Evolutionary conservation across 306 rosid genomes (phyloP).

Genomic region (Corylus americana): DNA sequence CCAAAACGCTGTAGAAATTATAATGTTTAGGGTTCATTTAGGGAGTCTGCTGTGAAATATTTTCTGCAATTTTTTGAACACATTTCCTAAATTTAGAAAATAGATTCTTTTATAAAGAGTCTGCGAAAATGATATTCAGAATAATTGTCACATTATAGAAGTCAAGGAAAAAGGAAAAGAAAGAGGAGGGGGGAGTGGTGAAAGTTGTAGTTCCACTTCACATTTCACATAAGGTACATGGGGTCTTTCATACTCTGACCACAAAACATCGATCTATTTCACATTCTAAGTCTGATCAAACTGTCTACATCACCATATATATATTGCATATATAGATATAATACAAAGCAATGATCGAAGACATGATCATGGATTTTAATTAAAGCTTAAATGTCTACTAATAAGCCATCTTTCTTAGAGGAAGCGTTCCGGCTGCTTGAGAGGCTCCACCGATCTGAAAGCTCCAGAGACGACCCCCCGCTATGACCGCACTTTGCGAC

Average conservation of each 20-base stretch:
- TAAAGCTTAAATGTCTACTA: constrained; percentile 36
- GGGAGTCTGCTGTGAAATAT: too few species aligned
- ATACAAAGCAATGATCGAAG: neutral
- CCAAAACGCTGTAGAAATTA: too few species aligned
- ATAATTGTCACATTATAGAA: neutral
- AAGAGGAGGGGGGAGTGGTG: too few species aligned
- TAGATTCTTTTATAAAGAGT: too few species aligned
- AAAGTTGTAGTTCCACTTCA: neutral
- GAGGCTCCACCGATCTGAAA: constrained; percentile 78
- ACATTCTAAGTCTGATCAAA: neutral
- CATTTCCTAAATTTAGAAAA: too few species aligned
- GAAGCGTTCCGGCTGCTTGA: constrained; percentile 61
- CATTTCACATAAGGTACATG: neutral
- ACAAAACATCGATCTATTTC: neutral
- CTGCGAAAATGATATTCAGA: neutral
- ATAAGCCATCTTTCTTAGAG: constrained; percentile 43
- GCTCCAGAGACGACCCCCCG: constrained; percentile 39
- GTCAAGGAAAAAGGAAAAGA: neutral
- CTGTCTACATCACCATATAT: neutral
- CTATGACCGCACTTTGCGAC: constrained; percentile 73
- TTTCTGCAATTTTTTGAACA: too few species aligned
- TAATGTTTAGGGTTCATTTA: too few species aligned
- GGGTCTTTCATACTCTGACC: neutral
- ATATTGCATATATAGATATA: neutral
- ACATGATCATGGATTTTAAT: neutral